Conservation (phyloP, 176 grass and related monocot genomes). For the Triticum turgidum region DNA sequence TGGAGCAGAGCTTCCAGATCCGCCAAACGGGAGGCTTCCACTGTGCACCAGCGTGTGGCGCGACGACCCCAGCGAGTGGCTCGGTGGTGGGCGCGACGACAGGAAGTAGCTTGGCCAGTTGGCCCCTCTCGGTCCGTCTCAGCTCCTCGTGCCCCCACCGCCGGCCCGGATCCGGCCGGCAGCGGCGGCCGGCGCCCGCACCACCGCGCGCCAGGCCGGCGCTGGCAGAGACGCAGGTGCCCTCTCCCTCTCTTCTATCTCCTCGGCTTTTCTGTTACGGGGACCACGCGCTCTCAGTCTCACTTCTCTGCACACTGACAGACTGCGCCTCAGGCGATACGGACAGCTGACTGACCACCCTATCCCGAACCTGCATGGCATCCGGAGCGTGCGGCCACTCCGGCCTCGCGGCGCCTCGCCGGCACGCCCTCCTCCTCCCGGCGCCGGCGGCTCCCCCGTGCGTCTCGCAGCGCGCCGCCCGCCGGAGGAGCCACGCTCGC, state of each 20-base stretch:
- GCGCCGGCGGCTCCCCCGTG: neutral
- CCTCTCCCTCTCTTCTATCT: neutral
- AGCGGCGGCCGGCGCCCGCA: neutral
- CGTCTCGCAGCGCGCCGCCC: neutral
- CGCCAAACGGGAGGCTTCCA: neutral
- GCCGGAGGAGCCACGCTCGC: neutral
- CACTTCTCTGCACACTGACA: neutral
- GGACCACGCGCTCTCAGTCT: neutral
- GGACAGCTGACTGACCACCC: neutral
- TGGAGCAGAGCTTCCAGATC: neutral
- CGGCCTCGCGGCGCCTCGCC: neutral
- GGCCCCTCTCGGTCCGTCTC: neutral
- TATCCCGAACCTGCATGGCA: constrained; percentile 5
- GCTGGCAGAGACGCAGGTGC: neutral
- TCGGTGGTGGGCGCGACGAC: neutral
- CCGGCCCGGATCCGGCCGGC: neutral
- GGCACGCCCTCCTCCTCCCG: neutral
- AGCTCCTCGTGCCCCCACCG: too few species aligned
- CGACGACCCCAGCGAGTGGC: neutral
- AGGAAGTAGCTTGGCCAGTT: too few species aligned
- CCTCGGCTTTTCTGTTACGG: neutral
- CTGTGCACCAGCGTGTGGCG: too few species aligned
- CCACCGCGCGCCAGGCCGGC: neutral
- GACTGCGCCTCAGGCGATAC: neutral
- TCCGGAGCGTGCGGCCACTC: neutral